Percentiles rank a stretch among this genome's conserved stretches.
Evolutionary conservation across 2,329 filamentous ascomycete genomes (phyloP).

Genomic region (Sporothrix pallida): DNA sequence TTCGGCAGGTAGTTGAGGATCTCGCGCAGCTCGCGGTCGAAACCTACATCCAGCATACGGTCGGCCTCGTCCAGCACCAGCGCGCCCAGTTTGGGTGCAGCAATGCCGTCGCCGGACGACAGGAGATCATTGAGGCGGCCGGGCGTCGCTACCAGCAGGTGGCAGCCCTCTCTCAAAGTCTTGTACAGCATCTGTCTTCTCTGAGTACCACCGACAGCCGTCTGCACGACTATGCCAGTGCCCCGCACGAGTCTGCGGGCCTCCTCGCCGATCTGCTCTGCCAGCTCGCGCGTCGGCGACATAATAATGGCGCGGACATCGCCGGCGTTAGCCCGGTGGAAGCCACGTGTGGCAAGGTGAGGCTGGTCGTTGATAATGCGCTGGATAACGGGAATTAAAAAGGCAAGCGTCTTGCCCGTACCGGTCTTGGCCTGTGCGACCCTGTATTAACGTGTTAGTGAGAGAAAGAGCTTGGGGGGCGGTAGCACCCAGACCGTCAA

Average conservation of each 20-base stretch:
- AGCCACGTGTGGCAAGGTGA: slow-evolving; percentile 56
- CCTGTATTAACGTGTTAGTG: slow-evolving; percentile 49
- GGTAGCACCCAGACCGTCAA: no score
- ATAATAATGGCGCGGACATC: slow-evolving; percentile 74
- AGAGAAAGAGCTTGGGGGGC: not conserved
- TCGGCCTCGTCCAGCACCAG: slow-evolving; percentile 97
- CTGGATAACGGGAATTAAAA: slow-evolving; percentile 85
- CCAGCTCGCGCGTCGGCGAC: slow-evolving; percentile 81
- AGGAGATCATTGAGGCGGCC: slow-evolving; percentile 86
- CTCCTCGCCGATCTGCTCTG: slow-evolving; percentile 80
- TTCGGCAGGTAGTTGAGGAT: slow-evolving; percentile 70
- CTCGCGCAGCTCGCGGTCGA: slow-evolving; percentile 67
- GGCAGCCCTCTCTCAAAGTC: slow-evolving; percentile 78
- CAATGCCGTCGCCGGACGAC: slow-evolving; percentile 65
- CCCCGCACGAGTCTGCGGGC: slow-evolving; percentile 68
- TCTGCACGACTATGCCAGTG: slow-evolving; percentile 71
- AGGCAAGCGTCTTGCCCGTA: slow-evolving; percentile 95
- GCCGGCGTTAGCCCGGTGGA: slow-evolving; percentile 51
- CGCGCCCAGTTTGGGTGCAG: slow-evolving; percentile 79
- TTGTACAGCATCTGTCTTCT: slow-evolving; percentile 71
- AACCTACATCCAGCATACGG: slow-evolving; percentile 96
- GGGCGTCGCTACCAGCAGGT: slow-evolving; percentile 88
- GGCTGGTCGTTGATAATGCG: slow-evolving; percentile 72
- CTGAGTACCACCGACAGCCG: slow-evolving; percentile 89
- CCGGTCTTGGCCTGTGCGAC: slow-evolving; percentile 96